phyloP scores from a whole-genome alignment of 1,139 yeast species.

The Hyphopichia buzzinii region DNA sequence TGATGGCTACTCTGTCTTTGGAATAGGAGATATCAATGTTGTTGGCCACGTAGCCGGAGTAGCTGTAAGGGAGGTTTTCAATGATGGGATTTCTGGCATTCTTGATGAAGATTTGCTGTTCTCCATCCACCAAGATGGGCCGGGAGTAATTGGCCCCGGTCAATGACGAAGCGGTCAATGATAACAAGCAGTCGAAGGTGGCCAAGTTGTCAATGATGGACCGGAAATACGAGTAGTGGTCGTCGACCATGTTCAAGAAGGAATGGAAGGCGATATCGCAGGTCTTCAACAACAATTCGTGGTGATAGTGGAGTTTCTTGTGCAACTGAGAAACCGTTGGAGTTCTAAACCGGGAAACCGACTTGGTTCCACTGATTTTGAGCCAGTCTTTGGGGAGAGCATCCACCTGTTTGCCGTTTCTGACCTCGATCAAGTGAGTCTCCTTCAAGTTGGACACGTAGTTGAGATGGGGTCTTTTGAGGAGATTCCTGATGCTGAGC shows the following conservation, averaged over 20 bases:
- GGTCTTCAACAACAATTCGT: constrained; percentile 54
- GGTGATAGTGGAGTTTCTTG: constrained; percentile 56
- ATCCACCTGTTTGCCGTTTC: constrained; percentile 53
- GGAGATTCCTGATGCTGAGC: constrained; percentile 32
- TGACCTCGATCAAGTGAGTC: constrained; percentile 71
- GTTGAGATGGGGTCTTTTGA: constrained; percentile 59
- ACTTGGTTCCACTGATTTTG: constrained; percentile 68
- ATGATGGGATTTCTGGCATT: constrained; percentile 81
- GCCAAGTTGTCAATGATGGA: constrained; percentile 54
- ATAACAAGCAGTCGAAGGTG: constrained; percentile 68
- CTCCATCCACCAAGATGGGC: constrained; percentile 54
- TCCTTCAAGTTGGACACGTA: constrained; percentile 60
- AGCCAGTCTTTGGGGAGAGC: constrained; percentile 73
- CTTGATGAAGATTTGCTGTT: constrained; percentile 49
- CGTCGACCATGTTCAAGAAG: constrained; percentile 48
- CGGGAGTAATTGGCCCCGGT: constrained; percentile 45
- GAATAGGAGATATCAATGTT: constrained; percentile 50
- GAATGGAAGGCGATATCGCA: constrained; percentile 55
- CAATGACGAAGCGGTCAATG: constrained; percentile 64
- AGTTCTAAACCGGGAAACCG: constrained; percentile 71
- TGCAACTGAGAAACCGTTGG: constrained; percentile 53
- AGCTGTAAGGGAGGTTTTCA: constrained; percentile 45
- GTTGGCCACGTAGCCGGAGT: constrained; percentile 64
- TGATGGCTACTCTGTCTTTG: constrained; percentile 52
- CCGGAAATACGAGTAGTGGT: constrained; percentile 51